phyloP scores from a whole-genome alignment of 1,139 yeast species.

The Hansenula lynferdii region DNA sequence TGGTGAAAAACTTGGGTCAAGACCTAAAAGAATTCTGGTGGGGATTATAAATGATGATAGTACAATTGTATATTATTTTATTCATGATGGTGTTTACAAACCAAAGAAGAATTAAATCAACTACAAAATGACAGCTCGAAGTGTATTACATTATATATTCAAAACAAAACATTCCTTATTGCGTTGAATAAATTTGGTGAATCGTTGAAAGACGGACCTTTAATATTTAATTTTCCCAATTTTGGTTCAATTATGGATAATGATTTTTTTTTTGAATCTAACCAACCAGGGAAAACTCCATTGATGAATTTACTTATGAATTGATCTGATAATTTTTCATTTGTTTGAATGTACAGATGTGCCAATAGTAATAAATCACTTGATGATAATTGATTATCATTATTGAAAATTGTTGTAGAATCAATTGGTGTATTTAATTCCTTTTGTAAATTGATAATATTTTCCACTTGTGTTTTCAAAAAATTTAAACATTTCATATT shows the following conservation, averaged over 20 bases:
- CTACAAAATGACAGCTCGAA: too few relatives aligned
- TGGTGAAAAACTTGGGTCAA: too few relatives aligned
- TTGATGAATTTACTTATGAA: conserved; percentile 34
- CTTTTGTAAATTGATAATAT: conserved; percentile 23
- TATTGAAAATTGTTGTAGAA: too few relatives aligned
- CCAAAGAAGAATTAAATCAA: conserved; percentile 50
- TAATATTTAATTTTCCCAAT: conserved; percentile 8
- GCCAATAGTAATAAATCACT: conserved; percentile 37
- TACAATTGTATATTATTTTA: conserved; percentile 60
- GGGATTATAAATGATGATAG: conserved; percentile 62
- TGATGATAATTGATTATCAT: too few relatives aligned
- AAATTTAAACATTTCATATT: conserved; percentile 46
- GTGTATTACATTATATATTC: background rate
- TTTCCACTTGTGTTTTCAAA: conserved; percentile 31
- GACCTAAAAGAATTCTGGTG: conserved; percentile 38
- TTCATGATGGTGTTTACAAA: conserved; percentile 58
- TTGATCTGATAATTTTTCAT: conserved; percentile 38
- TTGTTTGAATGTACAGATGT: conserved; percentile 34
- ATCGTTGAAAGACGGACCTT: conserved; percentile 17
- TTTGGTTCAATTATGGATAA: conserved; percentile 7
- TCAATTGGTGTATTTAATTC: conserved; percentile 15
- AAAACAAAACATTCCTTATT: conserved; percentile 5
- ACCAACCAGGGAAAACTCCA: conserved; percentile 26
- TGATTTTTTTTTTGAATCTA: conserved; percentile 5
- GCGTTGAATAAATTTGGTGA: conserved; percentile 19